These are phyloP conservation scores for Lactuca saligna DNA, from an alignment of 129 eudicot genomes.

Conservation along the genomic window DNA sequence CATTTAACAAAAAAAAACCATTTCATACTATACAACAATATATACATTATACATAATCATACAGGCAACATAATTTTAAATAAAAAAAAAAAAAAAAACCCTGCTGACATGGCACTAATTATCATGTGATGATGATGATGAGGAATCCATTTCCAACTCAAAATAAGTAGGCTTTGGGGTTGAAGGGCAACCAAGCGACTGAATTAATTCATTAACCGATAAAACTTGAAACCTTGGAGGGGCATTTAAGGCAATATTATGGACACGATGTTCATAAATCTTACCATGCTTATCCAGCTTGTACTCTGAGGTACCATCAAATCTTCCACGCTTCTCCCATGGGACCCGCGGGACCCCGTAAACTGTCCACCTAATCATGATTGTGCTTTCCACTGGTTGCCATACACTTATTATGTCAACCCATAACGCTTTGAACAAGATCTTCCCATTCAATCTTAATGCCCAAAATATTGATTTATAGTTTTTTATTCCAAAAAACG, in stretches of 20 bases:
- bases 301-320: slow-evolving; percentile 88
- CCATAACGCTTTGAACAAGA: slow-evolving; percentile 76
- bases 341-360: slow-evolving; percentile 83
- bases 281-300: slow-evolving; percentile 78
- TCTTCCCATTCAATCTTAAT: slow-evolving; percentile 60
- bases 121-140: slow-evolving; percentile 2
- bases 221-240: slow-evolving; percentile 70
- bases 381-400: slow-evolving; percentile 80
- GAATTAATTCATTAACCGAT: slow-evolving; percentile 55
- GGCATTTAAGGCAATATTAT: slow-evolving; percentile 67
- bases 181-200: slow-evolving; percentile 63
- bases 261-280: slow-evolving; percentile 73
- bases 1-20: neutral
- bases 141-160: slow-evolving; percentile 26
- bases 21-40: slow-evolving; percentile 19
- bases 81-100: too few species aligned
- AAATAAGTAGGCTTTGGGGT: slow-evolving; percentile 83
- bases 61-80: neutral
- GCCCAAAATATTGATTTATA: slow-evolving; percentile 79
- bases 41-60: slow-evolving; percentile 14
- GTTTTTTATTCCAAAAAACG: slow-evolving; percentile 68
- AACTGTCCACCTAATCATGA: slow-evolving; percentile 77
- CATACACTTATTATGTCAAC: slow-evolving; percentile 80
- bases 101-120: slow-evolving; percentile 1
- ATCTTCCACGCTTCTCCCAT: slow-evolving; percentile 78